Percentiles rank a stretch among this genome's conserved stretches.
Conservation (phyloP, 2,329 filamentous ascomycete genomes). For the Ceratocystis harringtonii region DNA sequence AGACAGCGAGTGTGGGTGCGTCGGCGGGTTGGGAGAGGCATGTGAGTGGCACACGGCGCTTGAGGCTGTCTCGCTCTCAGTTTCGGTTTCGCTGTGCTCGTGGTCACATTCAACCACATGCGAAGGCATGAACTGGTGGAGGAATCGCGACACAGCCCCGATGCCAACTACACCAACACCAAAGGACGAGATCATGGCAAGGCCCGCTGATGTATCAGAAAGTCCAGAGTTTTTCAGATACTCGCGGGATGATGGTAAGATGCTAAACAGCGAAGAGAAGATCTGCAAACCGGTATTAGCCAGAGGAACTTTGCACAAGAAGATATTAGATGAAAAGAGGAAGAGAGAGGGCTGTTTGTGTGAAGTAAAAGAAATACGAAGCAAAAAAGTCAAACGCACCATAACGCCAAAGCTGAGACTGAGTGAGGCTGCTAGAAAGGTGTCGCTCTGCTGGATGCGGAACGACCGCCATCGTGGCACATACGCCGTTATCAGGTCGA, state of each 20-base stretch:
- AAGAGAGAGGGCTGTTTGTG: not conserved
- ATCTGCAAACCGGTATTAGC: constrained; percentile 40
- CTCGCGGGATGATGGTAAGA: constrained; percentile 71
- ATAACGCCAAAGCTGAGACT: constrained; percentile 94
- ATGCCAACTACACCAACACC: constrained; percentile 60
- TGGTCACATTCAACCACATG: constrained; percentile 72
- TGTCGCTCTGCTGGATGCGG: constrained; percentile 75
- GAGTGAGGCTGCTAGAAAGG: constrained; percentile 72
- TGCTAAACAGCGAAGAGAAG: constrained; percentile 82
- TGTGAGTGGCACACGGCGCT: not conserved
- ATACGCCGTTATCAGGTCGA: constrained; percentile 61
- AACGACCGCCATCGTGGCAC: constrained; percentile 65
- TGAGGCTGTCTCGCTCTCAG: not conserved
- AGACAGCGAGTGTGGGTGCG: not conserved
- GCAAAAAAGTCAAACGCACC: constrained; percentile 37
- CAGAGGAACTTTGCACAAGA: constrained; percentile 7
- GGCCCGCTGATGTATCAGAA: constrained; percentile 49
- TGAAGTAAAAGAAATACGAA: not conserved
- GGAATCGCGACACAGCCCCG: constrained; percentile 53
- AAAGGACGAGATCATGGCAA: constrained; percentile 56
- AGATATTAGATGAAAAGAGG: not conserved
- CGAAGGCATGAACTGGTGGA: constrained; percentile 61
- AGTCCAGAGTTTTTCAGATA: constrained; percentile 60
- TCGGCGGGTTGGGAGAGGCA: not conserved
- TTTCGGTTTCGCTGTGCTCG: constrained; percentile 40